Evolutionary conservation across 1,284 basidiomycete species (phyloP), one percentile per base, ranked within the genome.

Genomic region (Xanthoconium separans): DNA sequence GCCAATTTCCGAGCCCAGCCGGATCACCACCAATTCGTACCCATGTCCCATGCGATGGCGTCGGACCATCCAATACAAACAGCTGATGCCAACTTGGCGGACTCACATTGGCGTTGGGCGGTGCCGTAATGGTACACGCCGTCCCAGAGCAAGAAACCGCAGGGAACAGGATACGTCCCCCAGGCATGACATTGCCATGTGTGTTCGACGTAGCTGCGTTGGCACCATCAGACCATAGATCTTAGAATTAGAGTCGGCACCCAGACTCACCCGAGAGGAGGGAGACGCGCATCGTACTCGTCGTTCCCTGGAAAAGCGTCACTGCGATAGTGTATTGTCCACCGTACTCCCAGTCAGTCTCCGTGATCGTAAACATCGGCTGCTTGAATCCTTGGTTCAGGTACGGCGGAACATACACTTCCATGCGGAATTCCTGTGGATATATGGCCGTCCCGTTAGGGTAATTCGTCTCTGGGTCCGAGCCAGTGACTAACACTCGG

Each of bases 41-140:
- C 84, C 85, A 90, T 13, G 76, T 69, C 16, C 84, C 84, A 60
- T 82, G 77, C 18, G 87, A 89, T 7, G 87, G 87, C 3, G 86
- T 90, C 15, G 85, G 82, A 0, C 87, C 87, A 53, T 89, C 87
- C 31, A 90, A 73, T 44, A 90, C 73, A 66, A 87, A 89, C 15
- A 89, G 65, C 63, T 84, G 82, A 58, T 81, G 78, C 88, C 87
- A 90, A n/a, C 86, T 87, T 1, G 89, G 87, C 10, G 88, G 88
- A 18, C 83, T 83, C 27, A 91, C 73, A 57, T 75, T 72, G n/a
- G 78, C 70, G 57, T 85, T 83, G 0, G 87, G 87, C 5, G 89
- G 89, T 0, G 85, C 86, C 4, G 77, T 81, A 63, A 91, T 80
- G 0, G 78, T 83, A 59, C 88, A 88, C 7, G 75, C 77, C 45